These are phyloP conservation scores for Penicillium mononematosum DNA, from an alignment of 495 filamentous ascomycete genomes.

Conservation along the genomic window DNA sequence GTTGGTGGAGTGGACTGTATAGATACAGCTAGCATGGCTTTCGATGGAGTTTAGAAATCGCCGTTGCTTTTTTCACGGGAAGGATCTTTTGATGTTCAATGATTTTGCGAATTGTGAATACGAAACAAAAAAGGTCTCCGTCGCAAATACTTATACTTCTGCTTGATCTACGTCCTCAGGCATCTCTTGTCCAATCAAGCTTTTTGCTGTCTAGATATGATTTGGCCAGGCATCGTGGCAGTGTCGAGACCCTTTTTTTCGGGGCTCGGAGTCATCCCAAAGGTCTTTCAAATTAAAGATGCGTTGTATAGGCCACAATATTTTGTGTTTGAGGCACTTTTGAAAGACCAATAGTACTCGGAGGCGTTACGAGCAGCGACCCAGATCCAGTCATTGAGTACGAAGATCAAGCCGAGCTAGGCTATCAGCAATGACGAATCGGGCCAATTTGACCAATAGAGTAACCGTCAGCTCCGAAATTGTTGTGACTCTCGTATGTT, in stretches of 20 bases:
- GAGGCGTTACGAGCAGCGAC: neutral
- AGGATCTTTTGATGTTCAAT: neutral
- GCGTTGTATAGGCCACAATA: neutral
- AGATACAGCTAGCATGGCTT: neutral
- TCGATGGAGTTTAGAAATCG: neutral
- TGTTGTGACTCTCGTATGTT: neutral
- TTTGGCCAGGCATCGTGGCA: slow-evolving; percentile 6
- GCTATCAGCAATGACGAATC: neutral
- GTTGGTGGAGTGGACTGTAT: slow-evolving; percentile 1
- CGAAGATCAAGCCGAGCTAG: neutral
- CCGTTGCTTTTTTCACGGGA: neutral
- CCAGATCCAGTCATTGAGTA: neutral
- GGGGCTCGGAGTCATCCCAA: neutral
- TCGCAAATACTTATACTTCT: neutral
- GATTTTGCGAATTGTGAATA: neutral
- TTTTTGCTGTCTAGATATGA: neutral
- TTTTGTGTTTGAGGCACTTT: neutral
- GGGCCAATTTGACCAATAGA: neutral
- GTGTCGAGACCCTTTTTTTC: slow-evolving; percentile 14
- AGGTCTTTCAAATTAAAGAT: neutral
- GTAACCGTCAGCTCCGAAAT: neutral
- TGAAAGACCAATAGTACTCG: neutral
- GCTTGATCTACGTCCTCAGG: neutral
- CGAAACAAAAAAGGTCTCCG: neutral
- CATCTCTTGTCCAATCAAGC: neutral